Evolutionary conservation across 352 stramenopile genomes (phyloP), one percentile per base, ranked within the genome.

Genomic region (Aphanomyces astaci): DNA sequence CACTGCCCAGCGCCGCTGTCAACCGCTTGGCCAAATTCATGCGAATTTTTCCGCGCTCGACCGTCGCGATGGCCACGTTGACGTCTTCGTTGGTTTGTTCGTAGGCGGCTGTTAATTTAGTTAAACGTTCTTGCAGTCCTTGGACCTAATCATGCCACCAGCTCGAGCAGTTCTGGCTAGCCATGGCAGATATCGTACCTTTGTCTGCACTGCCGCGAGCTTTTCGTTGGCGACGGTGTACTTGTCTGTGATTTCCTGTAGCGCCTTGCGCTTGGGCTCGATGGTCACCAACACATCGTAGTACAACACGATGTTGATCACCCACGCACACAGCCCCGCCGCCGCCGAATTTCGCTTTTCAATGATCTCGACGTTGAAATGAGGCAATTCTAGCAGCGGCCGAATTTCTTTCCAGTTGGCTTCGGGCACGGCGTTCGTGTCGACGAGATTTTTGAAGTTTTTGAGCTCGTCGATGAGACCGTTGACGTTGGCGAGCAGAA

Each of bases 271-370:
- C 73, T 98, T 98, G 13, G 94, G 94, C 70, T 98, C 93, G 1
- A 98, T 90, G 0, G 93, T 90, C 13, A 98, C 73, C 49, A 98
- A 91, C 33, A 96, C 94, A 69, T 98, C 92, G 63, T 98, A 97
- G 77, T 98, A 98, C 22, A 80, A 75, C 2, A 98, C 91, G 59
- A 98, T 98, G 60, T 94, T 94, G 71, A 94, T 87, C 25, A 92
- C 86, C 82, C 84, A 92, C 0, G 86, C 81, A 69, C 86, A 94
- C 0, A 94, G 49, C 4, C 84, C 84, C 2, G 86, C 86, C 2
- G 86, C 78, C 0, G 86, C 86, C 17, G 84, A 91, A 57, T 92
- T 92, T 52, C 90, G 91, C 71, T 91, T 91, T 48, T 91, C 86
- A 7, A 94, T 94, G 28, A 69, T 76, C 53, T 94, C 84, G 32